Evolutionary conservation across 805 yeast species (phyloP), one percentile per base, ranked within the genome.

Genomic region (Metschnikowia rubicola): DNA sequence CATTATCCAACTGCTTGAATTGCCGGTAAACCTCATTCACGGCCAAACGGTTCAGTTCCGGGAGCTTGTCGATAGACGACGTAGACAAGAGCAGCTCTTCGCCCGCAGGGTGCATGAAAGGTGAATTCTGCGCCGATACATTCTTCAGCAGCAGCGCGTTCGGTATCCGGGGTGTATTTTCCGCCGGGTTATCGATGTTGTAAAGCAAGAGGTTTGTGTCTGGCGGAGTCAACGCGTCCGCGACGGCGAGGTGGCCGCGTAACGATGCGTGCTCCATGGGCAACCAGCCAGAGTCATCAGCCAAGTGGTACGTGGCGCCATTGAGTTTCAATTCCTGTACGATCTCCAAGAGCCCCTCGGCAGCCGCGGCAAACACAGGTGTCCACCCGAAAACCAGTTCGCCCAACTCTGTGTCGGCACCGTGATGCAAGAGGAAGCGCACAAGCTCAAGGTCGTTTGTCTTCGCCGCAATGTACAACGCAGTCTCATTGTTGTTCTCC

Each of bases 261-360:
- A 92, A 71, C 41, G 88, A 84, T 0, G 97, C 97, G 65, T 92
- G 98, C 60, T 92, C 98, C 83, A 89, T 83, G n/a, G 98, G 96
- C 15, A 89, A 81, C 98, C 98, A 92, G 0, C 97, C 97, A 43
- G 94, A 84, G 39, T 81, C 84, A 67, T 92, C 98, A 13, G 78
- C 74, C 28, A 72, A 66, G 37, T 78, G 76, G 48, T 69, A 78
- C 8, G 73, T 68, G 5, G 89, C 86, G 17, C 80, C 81, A 37
- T 73, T 60, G 0, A 68, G 66, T 29, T 84, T 64, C 51, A 92
- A 71, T 8, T 78, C 50, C 37, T 76, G 64, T 6, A 83, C 88
- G 36, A 88, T 73, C 2, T 77, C 78, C 35, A 58, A 59, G 45
- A 68, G 79, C 1, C 97, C 97, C 59, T 91, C 96, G 12, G 90